Evolutionary conservation across 257 asterid genomes (phyloP), one percentile per base, ranked within the genome.

Genomic region (Jaltomata sinuosa): DNA sequence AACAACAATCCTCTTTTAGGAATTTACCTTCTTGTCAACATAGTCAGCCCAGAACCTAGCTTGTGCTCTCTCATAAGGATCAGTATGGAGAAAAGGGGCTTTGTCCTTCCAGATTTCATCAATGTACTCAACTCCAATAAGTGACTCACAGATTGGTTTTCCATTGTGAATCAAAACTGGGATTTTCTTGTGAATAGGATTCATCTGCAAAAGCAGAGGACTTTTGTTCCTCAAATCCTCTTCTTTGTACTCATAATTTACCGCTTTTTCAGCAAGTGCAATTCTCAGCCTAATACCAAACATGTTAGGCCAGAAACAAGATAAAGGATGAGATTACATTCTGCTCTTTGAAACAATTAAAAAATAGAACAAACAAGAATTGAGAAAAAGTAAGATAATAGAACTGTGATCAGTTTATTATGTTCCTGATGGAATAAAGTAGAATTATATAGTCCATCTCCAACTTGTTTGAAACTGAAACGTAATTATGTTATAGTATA

Each of bases 141-240:
- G 69, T 2, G 89, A 87, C 65, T 87, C 89, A 65, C 82, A 84
- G 11, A 87, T 16, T 5, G 89, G 86, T 62, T 85, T 87, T n/a
- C 88, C 86, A 22, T 89, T 87, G 79, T 87, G 91, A 54, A 89
- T 82, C 72, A 87, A 22, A 10, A 84, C 86, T 16, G 87, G 87
- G 12, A 87, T 18, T 71, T 85, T 87, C 80, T 87, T 85, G 72
- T 87, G 83, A 59, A 85, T 22, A 1, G 89, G 89, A 47, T 87
- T 87, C 86, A 85, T 82, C 11, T 87, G 55, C 22, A 79, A 36
- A 1, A 87, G 71, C 62, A 87, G 53, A 1, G 52, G 62, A 29
- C 72, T 82, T 34, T 87, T 87, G 64, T 83, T 78, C 54, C 40
- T 22, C 47, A 84, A 82, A 14, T 85, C 81, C 72, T 87, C 86